Base-by-base conservation (phyloP, 371 early-diverging fungal genomes). In the Mucor saturninus region DNA sequence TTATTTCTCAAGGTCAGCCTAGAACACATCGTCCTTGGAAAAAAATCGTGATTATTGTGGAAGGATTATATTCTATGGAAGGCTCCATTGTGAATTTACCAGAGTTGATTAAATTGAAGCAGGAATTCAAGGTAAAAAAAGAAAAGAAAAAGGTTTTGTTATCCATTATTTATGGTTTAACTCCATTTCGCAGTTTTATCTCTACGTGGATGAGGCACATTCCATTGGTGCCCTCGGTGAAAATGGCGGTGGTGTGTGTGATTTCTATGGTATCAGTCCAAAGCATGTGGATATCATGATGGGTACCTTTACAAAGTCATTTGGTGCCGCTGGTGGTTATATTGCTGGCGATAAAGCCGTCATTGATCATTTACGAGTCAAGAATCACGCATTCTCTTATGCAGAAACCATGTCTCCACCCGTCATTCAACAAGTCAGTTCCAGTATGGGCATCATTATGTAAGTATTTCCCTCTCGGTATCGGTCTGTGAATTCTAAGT, bases 241-340 rank as follows among this genome's bases (percentile, higher is more conserved):
- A 62, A 88, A 88, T 58, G 96, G 99, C 29, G 86, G 98, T 43
- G 99, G 99, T 55, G 89, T 98, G 21, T 98, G 98, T 77, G 99
- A 99, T 79, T 75, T 96, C 76, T 92, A 86, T 73, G 89, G 93
- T 53, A 86, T 99, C 11, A 93, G 96, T 69, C 96, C 97, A 26
- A 79, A 79, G 42, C 89, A 96, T 15, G 89, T 99, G 28, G 99
- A 99, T 72, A 89, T 99, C 67, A 73, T 98, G 32, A 99, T 99
- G 99, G 99, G 99, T 29, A 99, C 99, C 0, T 99, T 99, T 76
- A 99, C 99, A 38, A 99, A 99, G 83, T 95, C 95, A 50, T 99
- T 99, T 87, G 99, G 99, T 64, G 98, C 98, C 97, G 94, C 97
- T 43, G 99, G 99, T 71, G 98, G 99, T 42, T 99, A 98, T 76